A percentile compares a stretch with the other conserved stretches of the same genome.
These are phyloP conservation scores for Xylaria hypoxylon DNA, from an alignment of 2,329 filamentous ascomycete genomes.

Conservation along the genomic window DNA sequence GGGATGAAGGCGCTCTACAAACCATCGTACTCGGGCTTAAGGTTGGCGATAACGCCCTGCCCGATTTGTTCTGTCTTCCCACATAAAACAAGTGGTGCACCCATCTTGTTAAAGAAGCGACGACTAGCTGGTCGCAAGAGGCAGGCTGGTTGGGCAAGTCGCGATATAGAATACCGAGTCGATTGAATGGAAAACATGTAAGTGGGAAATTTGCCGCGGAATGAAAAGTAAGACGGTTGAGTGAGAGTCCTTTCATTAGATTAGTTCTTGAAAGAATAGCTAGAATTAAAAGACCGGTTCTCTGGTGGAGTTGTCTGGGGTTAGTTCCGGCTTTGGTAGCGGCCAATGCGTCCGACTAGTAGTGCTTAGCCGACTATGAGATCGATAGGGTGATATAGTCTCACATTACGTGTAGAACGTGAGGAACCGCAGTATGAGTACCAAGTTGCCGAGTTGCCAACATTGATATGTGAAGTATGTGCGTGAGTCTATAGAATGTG, in stretches of 20 bases:
- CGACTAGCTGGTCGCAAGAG: background rate
- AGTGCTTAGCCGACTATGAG: background rate
- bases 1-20: background rate
- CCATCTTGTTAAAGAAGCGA: slow-evolving; percentile 26
- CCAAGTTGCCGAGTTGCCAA: background rate
- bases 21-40: slow-evolving; percentile 46
- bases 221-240: background rate
- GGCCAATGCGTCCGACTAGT: background rate
- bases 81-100: slow-evolving; percentile 43
- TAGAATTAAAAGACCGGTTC: background rate
- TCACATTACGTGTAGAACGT: background rate
- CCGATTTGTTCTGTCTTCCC: slow-evolving; percentile 43
- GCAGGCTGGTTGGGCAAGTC: background rate
- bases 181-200: background rate
- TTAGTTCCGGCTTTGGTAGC: background rate
- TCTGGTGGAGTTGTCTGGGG: background rate
- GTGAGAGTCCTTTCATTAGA: too few species aligned
- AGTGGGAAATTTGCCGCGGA: background rate
- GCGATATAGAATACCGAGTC: background rate
- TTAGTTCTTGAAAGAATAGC: too few species aligned
- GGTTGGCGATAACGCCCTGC: slow-evolving; percentile 35
- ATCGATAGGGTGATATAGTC: background rate
- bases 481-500: background rate
- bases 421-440: background rate
- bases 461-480: background rate